A percentile compares a stretch with the other conserved stretches of the same genome.
These are phyloP conservation scores for Termitomyces sp. DNA, from an alignment of 768 basidiomycete genomes.

Conservation along the genomic window DNA sequence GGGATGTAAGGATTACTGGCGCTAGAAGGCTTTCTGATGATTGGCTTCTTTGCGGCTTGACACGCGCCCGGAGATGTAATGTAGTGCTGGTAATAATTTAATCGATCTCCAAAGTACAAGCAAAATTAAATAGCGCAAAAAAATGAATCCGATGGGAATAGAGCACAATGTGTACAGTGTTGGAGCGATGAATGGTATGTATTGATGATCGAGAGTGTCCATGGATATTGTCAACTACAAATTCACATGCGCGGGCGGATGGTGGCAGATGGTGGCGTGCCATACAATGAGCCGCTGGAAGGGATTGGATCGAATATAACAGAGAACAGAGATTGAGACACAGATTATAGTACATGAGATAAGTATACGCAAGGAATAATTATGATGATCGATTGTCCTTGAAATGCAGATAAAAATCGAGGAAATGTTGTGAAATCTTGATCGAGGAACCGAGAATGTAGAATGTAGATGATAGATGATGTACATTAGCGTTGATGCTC, in stretches of 20 bases:
- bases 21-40: slow-evolving; percentile 9
- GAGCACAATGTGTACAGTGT: not conserved
- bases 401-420: slow-evolving; percentile 5
- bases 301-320: slow-evolving; percentile 11
- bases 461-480: no score
- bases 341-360: slow-evolving; percentile 1
- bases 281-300: slow-evolving; percentile 12
- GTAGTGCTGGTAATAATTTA: slow-evolving; percentile 4
- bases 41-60: slow-evolving; percentile 2
- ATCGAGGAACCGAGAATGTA: not conserved
- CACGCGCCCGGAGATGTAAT: slow-evolving; percentile 1
- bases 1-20: not conserved
- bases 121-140: not conserved
- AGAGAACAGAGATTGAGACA: slow-evolving; percentile 5
- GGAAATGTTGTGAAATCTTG: not conserved
- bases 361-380: slow-evolving; percentile 3
- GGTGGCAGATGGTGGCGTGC: slow-evolving; percentile 10
- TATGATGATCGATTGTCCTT: slow-evolving; percentile 4
- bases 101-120: slow-evolving; percentile 8
- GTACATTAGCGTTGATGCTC: slow-evolving; percentile 14
- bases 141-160: not conserved
- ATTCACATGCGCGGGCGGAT: slow-evolving; percentile 14
- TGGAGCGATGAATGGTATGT: slow-evolving; percentile 1
- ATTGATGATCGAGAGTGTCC: slow-evolving; percentile 8
- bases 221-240: not conserved